phyloP scores from a whole-genome alignment of 2,329 filamentous ascomycete species.

The Curvularia spicifera region DNA sequence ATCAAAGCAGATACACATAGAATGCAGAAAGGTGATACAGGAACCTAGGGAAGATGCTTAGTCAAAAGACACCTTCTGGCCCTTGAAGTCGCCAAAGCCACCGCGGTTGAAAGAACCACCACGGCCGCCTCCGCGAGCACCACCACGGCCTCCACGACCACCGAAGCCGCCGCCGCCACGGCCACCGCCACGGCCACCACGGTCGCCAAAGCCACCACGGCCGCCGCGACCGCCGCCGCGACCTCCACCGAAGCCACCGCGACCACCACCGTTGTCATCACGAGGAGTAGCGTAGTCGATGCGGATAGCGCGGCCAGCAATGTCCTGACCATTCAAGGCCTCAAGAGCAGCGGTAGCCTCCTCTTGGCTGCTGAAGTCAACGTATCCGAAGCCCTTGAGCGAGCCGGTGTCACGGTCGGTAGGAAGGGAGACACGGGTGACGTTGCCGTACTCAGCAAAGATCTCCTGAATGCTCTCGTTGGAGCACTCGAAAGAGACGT shows the following conservation, averaged over 20 bases:
- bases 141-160: constrained; percentile 57
- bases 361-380: constrained; percentile 80
- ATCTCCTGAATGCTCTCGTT: constrained; percentile 76
- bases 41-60: constrained; percentile 25
- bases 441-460: constrained; percentile 73
- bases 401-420: constrained; percentile 84
- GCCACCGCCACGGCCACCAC: constrained; percentile 50
- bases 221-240: constrained; percentile 57
- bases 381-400: constrained; percentile 92
- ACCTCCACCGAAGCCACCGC: constrained; percentile 54
- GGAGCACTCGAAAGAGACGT: constrained; percentile 82
- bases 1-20: constrained; percentile 28
- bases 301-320: constrained; percentile 76
- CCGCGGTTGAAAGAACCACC: constrained; percentile 57
- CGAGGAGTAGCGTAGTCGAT: constrained; percentile 81
- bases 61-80: constrained; percentile 77
- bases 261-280: constrained; percentile 62
- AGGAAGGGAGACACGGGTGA: constrained; percentile 83
- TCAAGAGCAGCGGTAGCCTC: constrained; percentile 80
- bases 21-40: constrained; percentile 8
- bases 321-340: constrained; percentile 72
- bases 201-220: constrained; percentile 56
- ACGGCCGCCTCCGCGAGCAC: constrained; percentile 57
- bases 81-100: constrained; percentile 72
- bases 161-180: constrained; percentile 59